phyloP scores from a whole-genome alignment of 1,284 basidiomycete species.

The Ceratobasidium sp. region DNA sequence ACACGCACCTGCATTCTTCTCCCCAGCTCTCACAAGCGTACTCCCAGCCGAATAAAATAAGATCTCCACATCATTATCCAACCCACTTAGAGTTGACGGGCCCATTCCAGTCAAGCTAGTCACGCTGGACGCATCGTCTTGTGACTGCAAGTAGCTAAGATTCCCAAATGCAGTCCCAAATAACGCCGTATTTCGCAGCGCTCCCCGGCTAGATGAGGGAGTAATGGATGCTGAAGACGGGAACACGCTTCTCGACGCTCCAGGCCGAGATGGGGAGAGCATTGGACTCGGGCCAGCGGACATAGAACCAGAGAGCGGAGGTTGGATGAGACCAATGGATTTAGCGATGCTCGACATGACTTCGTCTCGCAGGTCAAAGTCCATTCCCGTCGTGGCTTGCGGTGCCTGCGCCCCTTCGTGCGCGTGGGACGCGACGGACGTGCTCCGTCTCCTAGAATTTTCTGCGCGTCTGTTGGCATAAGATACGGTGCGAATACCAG shows the following conservation, averaged over 20 bases:
- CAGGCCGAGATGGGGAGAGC: neutral
- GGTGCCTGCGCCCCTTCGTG: constrained; percentile 33
- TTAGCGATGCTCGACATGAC: constrained; percentile 98
- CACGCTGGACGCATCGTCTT: constrained; percentile 62
- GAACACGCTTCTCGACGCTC: constrained; percentile 13
- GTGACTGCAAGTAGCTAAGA: constrained; percentile 79
- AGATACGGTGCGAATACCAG: constrained; percentile 29
- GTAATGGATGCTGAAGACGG: constrained; percentile 22
- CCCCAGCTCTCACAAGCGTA: constrained; percentile 88
- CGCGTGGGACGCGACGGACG: constrained; percentile 8
- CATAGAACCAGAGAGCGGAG: constrained; percentile 60
- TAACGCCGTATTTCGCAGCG: constrained; percentile 45
- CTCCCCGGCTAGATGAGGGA: constrained; percentile 50
- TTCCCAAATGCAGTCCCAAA: constrained; percentile 87
- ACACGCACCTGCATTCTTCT: constrained; percentile 77
- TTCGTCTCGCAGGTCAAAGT: constrained; percentile 91
- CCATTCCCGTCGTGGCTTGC: constrained; percentile 55
- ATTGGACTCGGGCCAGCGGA: constrained; percentile 16
- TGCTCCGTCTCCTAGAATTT: constrained; percentile 39
- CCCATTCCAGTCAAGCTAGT: constrained; percentile 66
- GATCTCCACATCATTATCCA: constrained; percentile 97
- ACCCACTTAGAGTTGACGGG: constrained; percentile 73
- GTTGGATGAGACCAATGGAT: constrained; percentile 94
- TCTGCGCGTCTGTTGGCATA: constrained; percentile 8
- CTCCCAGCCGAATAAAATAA: constrained; percentile 91